Percentiles rank a stretch among this genome's conserved stretches.
phyloP scores from a whole-genome alignment of 306 rosid species.

The Ochetophila trinervis region DNA sequence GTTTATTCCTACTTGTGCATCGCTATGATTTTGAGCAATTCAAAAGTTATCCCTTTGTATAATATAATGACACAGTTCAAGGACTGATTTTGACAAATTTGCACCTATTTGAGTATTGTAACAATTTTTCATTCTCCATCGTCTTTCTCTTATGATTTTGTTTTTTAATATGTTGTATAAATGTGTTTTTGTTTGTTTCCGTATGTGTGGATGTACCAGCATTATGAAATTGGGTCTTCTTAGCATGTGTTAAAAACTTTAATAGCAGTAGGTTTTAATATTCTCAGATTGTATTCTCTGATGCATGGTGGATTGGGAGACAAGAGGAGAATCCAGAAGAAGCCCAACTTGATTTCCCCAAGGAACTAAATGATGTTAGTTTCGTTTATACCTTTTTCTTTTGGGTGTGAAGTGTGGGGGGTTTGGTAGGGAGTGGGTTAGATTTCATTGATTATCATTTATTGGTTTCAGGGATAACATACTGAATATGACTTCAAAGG shows the following conservation, averaged over 20 bases:
- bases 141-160: too few relatives aligned
- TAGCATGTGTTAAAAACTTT: constrained; percentile 12
- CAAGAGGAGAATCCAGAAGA: constrained; percentile 83
- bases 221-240: constrained; percentile 3
- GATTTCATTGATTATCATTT: constrained; percentile 12
- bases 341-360: constrained; percentile 70
- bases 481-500: constrained; percentile 71
- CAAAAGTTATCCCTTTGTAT: too few relatives aligned
- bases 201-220: neutral
- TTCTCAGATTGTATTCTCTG: constrained; percentile 76
- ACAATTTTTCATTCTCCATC: too few relatives aligned
- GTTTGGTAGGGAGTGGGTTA: neutral
- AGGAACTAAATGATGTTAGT: constrained; percentile 56
- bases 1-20: too few relatives aligned
- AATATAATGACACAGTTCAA: too few relatives aligned
- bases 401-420: too few relatives aligned
- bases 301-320: constrained; percentile 94
- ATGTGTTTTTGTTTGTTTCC: neutral
- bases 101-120: too few relatives aligned
- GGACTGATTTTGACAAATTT: too few relatives aligned
- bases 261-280: constrained; percentile 20
- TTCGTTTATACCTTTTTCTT: constrained; percentile 9
- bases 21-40: too few relatives aligned
- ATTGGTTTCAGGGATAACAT: constrained; percentile 51
- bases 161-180: too few relatives aligned